Evolutionary conservation across 345 rosid species (phyloP).

Genomic region (Euclidium syriacum): DNA sequence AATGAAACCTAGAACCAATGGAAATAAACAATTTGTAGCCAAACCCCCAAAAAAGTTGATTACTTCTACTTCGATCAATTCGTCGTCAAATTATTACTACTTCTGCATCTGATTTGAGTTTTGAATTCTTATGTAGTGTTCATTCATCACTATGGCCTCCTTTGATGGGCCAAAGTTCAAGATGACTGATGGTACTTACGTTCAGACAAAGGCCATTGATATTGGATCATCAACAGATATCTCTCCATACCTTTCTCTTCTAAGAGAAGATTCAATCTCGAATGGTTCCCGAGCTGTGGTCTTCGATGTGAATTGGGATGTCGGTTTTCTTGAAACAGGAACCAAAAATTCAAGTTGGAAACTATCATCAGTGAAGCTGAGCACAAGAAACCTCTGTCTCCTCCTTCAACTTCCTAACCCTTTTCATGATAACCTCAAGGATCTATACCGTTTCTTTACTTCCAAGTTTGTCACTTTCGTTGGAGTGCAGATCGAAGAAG

Average conservation of each 20-base stretch:
- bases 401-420: conserved; percentile 14
- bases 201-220: conserved; percentile 26
- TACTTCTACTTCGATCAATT: background rate
- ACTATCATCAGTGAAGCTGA: conserved; percentile 24
- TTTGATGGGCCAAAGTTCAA: conserved; percentile 28
- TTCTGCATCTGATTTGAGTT: background rate
- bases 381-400: conserved; percentile 25
- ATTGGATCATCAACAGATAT: conserved; percentile 21
- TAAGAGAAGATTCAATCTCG: conserved; percentile 24
- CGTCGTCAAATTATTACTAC: background rate
- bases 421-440: conserved; percentile 18
- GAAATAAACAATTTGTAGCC: background rate
- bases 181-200: conserved; percentile 28
- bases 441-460: conserved; percentile 27
- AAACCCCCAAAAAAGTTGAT: background rate
- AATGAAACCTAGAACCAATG: background rate
- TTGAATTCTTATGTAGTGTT: background rate
- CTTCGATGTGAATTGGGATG: conserved; percentile 26
- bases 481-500: conserved; percentile 28
- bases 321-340: background rate
- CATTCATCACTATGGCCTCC: conserved; percentile 6
- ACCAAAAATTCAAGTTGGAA: conserved; percentile 18
- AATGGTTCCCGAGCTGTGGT: conserved; percentile 15
- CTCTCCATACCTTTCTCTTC: conserved; percentile 20
- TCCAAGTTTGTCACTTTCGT: conserved; percentile 30